Evolutionary conservation across 345 rosid genomes (phyloP), one percentile per base, ranked within the genome.

Genomic region (Syzygium grande): DNA sequence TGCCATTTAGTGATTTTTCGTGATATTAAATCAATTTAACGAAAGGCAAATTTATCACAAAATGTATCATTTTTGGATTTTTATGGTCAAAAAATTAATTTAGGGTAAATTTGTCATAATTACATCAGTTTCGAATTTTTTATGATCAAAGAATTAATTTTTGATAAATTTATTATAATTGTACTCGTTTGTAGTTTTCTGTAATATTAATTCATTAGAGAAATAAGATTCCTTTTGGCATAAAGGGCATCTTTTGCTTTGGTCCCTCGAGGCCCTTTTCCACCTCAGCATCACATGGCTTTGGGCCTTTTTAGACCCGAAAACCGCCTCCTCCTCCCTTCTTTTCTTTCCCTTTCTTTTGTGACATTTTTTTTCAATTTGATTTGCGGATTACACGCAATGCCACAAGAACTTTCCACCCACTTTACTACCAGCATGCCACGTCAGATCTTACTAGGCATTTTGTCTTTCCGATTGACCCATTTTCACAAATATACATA

Each of bases 211-310:
- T 43, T 5, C 7, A 61, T 27, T 68, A 12, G 5, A 68, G 41
- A 68, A 17, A 68, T 38, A 21, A 38, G 83, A 73, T 73, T 29
- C 73, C 52, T 54, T 51, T 9, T 41, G 79, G 80, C 46, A 34
- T 65, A 19, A 55, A 59, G 83, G 61, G 86, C 68, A 79, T 86
- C 6, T 84, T 84, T 63, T 3, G 22, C 30, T 46, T 61, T 61
- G 87, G 87, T 56, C 87, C 87, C 80, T 22, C 49, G 49, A 51
- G 46, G 58, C 56, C 58, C 58, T 51, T 77, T 79, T 87, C 88
- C 77, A 43, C 88, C 88, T 87, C 88, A 54, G 29, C 88, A 87
- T 53, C 88, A 87, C 88, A 87, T 87, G 88, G 54, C 34, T 16
- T 25, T 29, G n/a, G 43, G 46, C 46, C 84, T 54, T 54, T 79